These are phyloP conservation scores for Musa troglodytarum DNA, from an alignment of 176 grass and related monocot genomes.

Conservation along the genomic window DNA sequence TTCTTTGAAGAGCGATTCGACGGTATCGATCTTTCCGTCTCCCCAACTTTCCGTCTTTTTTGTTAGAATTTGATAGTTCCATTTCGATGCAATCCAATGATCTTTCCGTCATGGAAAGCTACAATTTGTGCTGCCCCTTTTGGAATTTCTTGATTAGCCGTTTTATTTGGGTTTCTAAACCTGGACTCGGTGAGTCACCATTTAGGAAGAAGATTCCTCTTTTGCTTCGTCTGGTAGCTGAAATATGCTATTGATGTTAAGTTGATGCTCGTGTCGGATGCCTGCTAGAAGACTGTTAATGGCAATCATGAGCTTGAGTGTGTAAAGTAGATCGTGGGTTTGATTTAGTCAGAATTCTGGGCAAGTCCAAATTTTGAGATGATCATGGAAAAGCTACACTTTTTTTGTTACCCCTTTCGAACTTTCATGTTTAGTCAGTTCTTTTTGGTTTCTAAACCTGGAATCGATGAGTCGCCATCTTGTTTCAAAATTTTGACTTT, in stretches of 20 bases:
- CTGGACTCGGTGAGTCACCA: background rate
- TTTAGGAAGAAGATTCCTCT: background rate
- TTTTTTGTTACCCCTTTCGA: too few relatives aligned
- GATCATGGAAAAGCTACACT: too few relatives aligned
- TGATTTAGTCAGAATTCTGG: too few relatives aligned
- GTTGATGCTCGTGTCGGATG: background rate
- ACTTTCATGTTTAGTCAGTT: too few relatives aligned
- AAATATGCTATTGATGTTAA: background rate
- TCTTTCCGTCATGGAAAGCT: background rate
- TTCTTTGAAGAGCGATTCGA: constrained; percentile 99
- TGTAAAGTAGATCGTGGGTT: too few relatives aligned
- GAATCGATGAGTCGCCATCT: too few relatives aligned
- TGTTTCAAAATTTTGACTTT: too few relatives aligned
- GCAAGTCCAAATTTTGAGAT: too few relatives aligned
- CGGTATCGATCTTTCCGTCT: constrained; percentile 24
- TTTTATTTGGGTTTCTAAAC: background rate
- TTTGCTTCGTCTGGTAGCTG: background rate
- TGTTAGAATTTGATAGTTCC: background rate
- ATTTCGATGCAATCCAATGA: background rate
- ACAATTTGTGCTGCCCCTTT: background rate
- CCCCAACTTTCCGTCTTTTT: background rate
- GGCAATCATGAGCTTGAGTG: too few relatives aligned
- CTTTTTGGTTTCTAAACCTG: too few relatives aligned
- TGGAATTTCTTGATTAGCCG: background rate
- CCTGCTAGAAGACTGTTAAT: background rate